Base-by-base conservation (phyloP, 202 grass and related monocot genomes). In the Saccharum hybrid region DNA sequence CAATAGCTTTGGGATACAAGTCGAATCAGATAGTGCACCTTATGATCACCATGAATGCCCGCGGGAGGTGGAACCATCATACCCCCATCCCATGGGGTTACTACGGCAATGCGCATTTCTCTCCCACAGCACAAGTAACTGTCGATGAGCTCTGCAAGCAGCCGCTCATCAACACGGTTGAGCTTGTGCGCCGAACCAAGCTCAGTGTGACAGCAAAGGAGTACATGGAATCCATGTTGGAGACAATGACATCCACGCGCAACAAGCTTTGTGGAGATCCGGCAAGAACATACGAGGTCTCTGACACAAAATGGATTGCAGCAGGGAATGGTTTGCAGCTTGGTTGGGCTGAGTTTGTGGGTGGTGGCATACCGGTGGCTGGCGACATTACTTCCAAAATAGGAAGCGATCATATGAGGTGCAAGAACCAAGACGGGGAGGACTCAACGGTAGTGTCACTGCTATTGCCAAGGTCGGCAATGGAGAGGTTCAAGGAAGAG, bases 21-120 rank as follows among this genome's bases (percentile, higher is more conserved):
- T 0, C 76, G 0, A 37, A 1, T 36, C 68, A 69, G 16, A 16
- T 7, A 1, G 86, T 84, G 49, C 75, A 71, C 0, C 86, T 88
- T 7, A 88, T 88, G 86, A 84, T 84, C 18, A 88, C 86, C 12
- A 88, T 84, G 86, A 88, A 88, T 8, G 81, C 81, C 3, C 81
- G 81, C 0, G 86, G 81, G 0, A 80, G 52, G 61, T 88, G 86
- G 86, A 88, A 88, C 1, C 28, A 0, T 0, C 86, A 88, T 59
- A 80, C 76, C 3, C 39, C 45, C 1, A 79, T 84, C 81, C 81
- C 86, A 2, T 22, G 51, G 49, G 81, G 86, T 1, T 88, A 84
- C 70, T 88, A 88, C 2, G 86, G 86, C 30, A 88, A 88, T 15
- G 86, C 86, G 0, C 86, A 88, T 19, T 10, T 88, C 22, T 88